Conservation (phyloP, 164 flowering plant genomes). For the Taxillus chinensis region DNA sequence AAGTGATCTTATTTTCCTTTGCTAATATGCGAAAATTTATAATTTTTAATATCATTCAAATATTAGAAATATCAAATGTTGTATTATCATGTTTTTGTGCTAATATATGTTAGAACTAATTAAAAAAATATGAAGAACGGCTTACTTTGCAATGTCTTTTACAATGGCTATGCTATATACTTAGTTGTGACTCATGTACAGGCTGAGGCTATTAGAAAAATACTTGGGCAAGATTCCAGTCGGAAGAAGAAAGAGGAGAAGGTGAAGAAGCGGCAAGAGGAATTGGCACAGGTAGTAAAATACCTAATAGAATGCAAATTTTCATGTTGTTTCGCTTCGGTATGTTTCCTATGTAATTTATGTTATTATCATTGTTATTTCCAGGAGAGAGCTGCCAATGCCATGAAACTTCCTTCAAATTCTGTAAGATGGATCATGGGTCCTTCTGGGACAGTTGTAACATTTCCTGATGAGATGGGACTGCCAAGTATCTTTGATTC, state of each 20-base stretch:
- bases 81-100: too few relatives aligned
- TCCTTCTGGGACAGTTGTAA: slow-evolving; percentile 32
- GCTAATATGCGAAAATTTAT: too few relatives aligned
- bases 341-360: too few relatives aligned
- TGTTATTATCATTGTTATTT: not conserved
- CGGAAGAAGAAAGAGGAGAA: slow-evolving; percentile 41
- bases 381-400: slow-evolving; percentile 32
- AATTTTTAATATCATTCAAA: too few relatives aligned
- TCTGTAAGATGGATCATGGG: slow-evolving; percentile 31
- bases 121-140: too few relatives aligned
- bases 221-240: slow-evolving; percentile 48
- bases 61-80: too few relatives aligned
- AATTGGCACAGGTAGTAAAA: slow-evolving; percentile 21
- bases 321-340: too few relatives aligned
- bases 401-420: slow-evolving; percentile 21
- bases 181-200: slow-evolving; percentile 4
- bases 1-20: too few relatives aligned
- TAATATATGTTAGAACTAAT: too few relatives aligned
- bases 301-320: not conserved
- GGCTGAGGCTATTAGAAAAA: slow-evolving; percentile 51
- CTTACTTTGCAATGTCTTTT: too few relatives aligned
- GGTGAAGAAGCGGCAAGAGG: slow-evolving; percentile 29
- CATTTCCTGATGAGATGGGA: slow-evolving; percentile 36
- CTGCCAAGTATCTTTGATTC: slow-evolving; percentile 32
- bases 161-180: too few relatives aligned